Conservation (phyloP, 805 yeast genomes). For the Metschnikowia amazonensis region DNA sequence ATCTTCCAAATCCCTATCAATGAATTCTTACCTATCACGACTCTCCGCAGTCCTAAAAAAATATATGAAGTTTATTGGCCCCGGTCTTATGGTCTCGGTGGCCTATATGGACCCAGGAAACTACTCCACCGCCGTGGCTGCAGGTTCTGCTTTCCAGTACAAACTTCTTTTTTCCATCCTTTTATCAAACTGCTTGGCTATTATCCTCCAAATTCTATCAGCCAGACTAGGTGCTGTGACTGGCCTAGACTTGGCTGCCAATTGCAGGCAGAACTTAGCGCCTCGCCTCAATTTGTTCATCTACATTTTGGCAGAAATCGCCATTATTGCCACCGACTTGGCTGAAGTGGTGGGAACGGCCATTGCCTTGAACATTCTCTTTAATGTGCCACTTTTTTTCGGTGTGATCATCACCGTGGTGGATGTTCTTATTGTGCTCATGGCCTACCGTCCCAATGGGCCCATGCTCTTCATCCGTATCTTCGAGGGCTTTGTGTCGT, state of each 20-base stretch:
- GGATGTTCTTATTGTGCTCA: conserved; percentile 79
- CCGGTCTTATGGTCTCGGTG: conserved; percentile 91
- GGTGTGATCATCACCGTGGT: conserved; percentile 84
- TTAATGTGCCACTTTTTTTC: conserved; percentile 70
- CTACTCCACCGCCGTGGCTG: conserved; percentile 90
- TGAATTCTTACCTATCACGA: conserved; percentile 8
- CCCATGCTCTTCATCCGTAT: conserved; percentile 71
- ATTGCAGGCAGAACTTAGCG: conserved; percentile 74
- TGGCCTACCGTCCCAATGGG: conserved; percentile 85
- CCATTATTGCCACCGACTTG: conserved; percentile 91
- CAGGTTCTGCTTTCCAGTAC: conserved; percentile 84
- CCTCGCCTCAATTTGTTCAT: conserved; percentile 54
- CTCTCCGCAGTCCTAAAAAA: conserved; percentile 30
- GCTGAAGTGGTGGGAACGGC: conserved; percentile 99
- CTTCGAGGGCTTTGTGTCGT: conserved; percentile 78
- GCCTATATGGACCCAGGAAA: conserved; percentile 98
- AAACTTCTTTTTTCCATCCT: conserved; percentile 74
- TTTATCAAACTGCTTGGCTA: conserved; percentile 80
- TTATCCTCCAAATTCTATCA: conserved; percentile 78
- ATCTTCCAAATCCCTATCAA: not conserved
- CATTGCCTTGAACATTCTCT: conserved; percentile 79
- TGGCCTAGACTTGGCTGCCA: conserved; percentile 86
- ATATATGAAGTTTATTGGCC: conserved; percentile 75
- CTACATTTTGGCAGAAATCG: conserved; percentile 79
- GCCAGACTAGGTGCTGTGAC: conserved; percentile 92